These are phyloP conservation scores for Colletotrichum lindemuthianum DNA, from an alignment of 2,329 filamentous ascomycete genomes.

Conservation along the genomic window DNA sequence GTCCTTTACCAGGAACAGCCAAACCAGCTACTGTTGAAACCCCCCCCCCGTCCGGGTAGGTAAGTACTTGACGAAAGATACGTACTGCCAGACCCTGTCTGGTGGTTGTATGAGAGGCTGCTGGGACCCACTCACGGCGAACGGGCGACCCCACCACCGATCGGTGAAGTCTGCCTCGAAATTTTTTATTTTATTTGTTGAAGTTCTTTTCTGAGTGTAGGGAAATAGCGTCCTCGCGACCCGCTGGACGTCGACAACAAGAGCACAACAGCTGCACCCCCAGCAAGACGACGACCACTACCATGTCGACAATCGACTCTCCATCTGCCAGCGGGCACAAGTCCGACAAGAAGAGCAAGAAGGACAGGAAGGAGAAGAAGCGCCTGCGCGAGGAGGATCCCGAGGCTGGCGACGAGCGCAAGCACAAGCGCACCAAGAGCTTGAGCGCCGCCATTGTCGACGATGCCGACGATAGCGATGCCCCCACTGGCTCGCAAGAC, in stretches of 20 bases:
- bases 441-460: conserved; percentile 39
- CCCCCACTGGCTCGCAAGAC: conserved; percentile 23
- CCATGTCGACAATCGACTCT: conserved; percentile 48
- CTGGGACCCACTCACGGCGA: conserved; percentile 17
- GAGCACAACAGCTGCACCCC: not conserved
- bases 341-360: conserved; percentile 53
- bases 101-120: conserved; percentile 31
- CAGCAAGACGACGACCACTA: conserved; percentile 18
- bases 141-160: conserved; percentile 35
- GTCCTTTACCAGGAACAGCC: no score
- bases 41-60: no score
- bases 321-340: conserved; percentile 44
- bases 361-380: conserved; percentile 54
- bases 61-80: not conserved
- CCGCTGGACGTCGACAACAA: conserved; percentile 24
- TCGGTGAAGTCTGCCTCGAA: conserved; percentile 33
- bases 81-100: conserved; percentile 15
- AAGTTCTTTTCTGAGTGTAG: conserved; percentile 10
- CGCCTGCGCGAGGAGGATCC: conserved; percentile 56
- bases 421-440: conserved; percentile 62
- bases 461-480: conserved; percentile 36
- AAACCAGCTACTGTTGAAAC: no score
- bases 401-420: conserved; percentile 52
- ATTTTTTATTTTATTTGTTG: conserved; percentile 23
- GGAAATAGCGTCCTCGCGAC: conserved; percentile 32